phyloP scores from a whole-genome alignment of 1,139 yeast species.

The Magnusiomyces suaveolens region DNA sequence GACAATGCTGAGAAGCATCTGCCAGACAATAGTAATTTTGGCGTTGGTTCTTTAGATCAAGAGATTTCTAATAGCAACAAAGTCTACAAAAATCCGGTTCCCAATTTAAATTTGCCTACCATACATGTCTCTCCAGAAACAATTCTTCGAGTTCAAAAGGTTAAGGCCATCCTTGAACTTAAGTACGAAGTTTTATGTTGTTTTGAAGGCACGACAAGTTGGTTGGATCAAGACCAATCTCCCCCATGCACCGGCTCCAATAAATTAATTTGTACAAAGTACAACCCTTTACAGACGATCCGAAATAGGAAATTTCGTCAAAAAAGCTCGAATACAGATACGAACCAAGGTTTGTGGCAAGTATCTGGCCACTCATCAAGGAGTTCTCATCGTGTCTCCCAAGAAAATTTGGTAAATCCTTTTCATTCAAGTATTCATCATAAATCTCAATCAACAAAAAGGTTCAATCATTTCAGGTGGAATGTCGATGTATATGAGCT shows the following conservation, averaged over 20 bases:
- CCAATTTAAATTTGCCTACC: neutral
- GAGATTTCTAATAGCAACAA: neutral
- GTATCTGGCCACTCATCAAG: neutral
- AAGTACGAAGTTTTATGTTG: neutral
- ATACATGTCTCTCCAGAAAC: constrained; percentile 4
- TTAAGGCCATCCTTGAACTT: constrained; percentile 2
- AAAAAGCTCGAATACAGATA: neutral
- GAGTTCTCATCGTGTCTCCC: neutral
- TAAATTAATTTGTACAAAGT: neutral
- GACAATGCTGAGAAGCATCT: neutral
- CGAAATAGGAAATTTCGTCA: neutral
- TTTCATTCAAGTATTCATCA: neutral
- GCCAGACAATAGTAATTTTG: neutral
- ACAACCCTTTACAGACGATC: constrained; percentile 7
- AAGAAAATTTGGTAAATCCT: neutral
- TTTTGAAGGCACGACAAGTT: constrained; percentile 1
- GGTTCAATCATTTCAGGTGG: constrained; percentile 11
- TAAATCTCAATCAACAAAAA: neutral
- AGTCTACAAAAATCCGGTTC: neutral
- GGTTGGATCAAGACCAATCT: constrained; percentile 2
- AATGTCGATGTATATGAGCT: constrained; percentile 38
- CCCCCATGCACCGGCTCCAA: neutral
- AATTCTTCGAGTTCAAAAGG: constrained; percentile 1
- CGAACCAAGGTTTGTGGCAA: neutral
- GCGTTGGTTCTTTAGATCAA: neutral